phyloP scores from a whole-genome alignment of 768 basidiomycete species.

The Amylocystis lapponica region DNA sequence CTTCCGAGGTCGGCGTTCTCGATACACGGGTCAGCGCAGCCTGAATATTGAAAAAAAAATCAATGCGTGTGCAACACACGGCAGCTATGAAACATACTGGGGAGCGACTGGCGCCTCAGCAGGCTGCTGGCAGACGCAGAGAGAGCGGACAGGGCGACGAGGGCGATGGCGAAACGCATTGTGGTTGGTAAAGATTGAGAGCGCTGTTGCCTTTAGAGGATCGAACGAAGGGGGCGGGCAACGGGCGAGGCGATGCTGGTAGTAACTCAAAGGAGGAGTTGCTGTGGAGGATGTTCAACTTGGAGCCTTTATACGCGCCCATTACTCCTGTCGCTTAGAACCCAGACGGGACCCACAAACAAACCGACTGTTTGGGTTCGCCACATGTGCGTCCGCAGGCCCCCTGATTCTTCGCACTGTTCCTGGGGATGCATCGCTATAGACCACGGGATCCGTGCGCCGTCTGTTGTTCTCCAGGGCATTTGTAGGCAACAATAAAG shows the following conservation, averaged over 20 bases:
- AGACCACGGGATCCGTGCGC: neutral
- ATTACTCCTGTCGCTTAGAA: neutral
- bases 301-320: slow-evolving; percentile 11
- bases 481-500: slow-evolving; percentile 7
- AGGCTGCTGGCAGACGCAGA: slow-evolving; percentile 14
- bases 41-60: too few species aligned
- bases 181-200: too few species aligned
- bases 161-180: slow-evolving; percentile 50
- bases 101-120: slow-evolving; percentile 7
- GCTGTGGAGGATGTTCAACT: slow-evolving; percentile 3
- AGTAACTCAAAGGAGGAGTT: slow-evolving; percentile 14
- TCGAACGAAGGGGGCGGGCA: slow-evolving; percentile 14
- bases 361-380: slow-evolving; percentile 5
- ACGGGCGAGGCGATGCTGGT: slow-evolving; percentile 1
- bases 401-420: slow-evolving; percentile 5
- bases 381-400: slow-evolving; percentile 1
- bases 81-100: slow-evolving; percentile 1
- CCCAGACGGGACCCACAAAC: slow-evolving; percentile 12
- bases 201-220: too few species aligned
- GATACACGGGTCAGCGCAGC: slow-evolving; percentile 48
- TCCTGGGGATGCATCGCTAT: neutral
- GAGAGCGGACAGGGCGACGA: slow-evolving; percentile 35
- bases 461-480: neutral
- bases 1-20: slow-evolving; percentile 33
- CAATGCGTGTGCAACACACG: neutral